Evolutionary conservation across 306 rosid species (phyloP), one percentile per base, ranked within the genome.

Genomic region (Medicago arabica): DNA sequence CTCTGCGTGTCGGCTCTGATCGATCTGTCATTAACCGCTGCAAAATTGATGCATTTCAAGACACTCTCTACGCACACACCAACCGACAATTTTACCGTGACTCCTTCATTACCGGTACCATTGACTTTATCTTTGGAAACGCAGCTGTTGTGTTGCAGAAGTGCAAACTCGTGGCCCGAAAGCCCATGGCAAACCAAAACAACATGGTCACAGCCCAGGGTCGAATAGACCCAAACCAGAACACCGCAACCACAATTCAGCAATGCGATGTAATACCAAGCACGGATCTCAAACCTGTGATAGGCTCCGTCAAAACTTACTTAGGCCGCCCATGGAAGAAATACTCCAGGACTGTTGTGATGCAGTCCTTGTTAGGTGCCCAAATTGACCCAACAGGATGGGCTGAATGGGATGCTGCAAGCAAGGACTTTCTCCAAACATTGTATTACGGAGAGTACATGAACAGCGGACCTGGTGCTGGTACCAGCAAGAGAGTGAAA

Each of bases 181-280:
- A 81, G 78, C 93, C 93, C 77, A 54, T 84, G 90, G 69, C 10
- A 14, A 83, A 79, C n/a, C 93, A 89, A 17, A 58, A 80, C 1
- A 89, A 92, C 87, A 88, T 88, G 93, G 86, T 92, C 7, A 89
- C 91, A 0, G 93, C 96, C 63, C 97, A 92, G 84, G 87, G 91
- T 3, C 86, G 96, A 14, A 41, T 1, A 0, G 91, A 89, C 53
- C 91, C 88, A 14, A 88, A 85, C 75, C 93, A 88, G 8, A 81
- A 83, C 87, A 88, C 96, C 0, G 96, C 86, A 3, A 89, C 86
- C 57, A 88, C 97, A 0, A 82, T 92, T 34, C 92, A 88, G 21
- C 87, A 68, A 5, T 92, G 91, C 7, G 11, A 83, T 0, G 7
- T 88, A 3, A 49, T 36, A 1, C 84, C 97, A 17, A 92, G 93